These are phyloP conservation scores for Desmodesmus armatus DNA, from an alignment of 139 green algal species.

Conservation along the genomic window DNA sequence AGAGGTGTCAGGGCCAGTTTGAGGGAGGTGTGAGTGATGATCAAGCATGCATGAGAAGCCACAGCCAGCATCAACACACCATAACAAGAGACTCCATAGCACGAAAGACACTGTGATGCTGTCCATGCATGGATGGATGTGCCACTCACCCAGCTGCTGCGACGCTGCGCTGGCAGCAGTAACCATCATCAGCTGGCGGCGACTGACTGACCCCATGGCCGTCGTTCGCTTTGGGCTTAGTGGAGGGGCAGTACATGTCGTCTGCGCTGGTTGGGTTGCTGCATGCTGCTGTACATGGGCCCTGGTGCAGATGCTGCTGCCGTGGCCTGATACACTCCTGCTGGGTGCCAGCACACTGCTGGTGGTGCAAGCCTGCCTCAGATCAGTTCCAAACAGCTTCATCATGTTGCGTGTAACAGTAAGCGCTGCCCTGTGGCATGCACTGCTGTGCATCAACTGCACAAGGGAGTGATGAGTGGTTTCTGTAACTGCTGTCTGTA, in stretches of 20 bases:
- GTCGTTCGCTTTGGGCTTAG: background rate
- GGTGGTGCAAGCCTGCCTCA: too few relatives aligned
- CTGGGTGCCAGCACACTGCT: too few relatives aligned
- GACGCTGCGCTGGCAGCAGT: background rate
- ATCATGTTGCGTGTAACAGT: too few relatives aligned
- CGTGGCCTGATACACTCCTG: background rate
- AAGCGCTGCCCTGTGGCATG: too few relatives aligned
- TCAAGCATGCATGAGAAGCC: background rate
- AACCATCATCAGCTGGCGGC: background rate
- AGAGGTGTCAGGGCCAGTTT: background rate
- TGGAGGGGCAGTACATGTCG: background rate
- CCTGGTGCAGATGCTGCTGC: background rate
- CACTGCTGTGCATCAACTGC: background rate
- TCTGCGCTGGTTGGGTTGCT: background rate
- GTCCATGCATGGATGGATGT: too few relatives aligned
- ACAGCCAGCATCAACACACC: too few relatives aligned
- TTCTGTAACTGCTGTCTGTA: too few relatives aligned
- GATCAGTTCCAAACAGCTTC: background rate
- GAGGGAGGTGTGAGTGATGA: background rate
- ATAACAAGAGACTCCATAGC: too few relatives aligned
- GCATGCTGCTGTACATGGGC: background rate
- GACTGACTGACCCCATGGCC: background rate
- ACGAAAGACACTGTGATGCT: too few relatives aligned
- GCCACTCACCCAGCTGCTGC: constrained; percentile 20
- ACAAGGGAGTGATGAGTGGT: background rate